Percentiles rank a stretch among this genome's conserved stretches.
These are phyloP conservation scores for Adansonia grandidieri DNA, from an alignment of 441 rosid species.

Conservation along the genomic window DNA sequence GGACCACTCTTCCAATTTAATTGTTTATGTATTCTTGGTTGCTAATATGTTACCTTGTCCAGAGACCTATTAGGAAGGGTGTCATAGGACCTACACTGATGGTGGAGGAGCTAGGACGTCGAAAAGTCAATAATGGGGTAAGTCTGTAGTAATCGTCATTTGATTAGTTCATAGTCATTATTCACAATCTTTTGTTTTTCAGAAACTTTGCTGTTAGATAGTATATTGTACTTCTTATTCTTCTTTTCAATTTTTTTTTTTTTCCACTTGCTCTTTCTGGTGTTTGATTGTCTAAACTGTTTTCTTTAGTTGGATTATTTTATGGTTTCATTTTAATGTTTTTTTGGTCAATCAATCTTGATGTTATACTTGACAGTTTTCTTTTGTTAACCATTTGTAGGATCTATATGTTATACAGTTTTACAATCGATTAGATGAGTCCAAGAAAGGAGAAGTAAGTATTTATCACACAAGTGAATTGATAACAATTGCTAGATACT, in stretches of 20 bases:
- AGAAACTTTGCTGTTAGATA: not conserved
- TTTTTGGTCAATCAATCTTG: constrained; percentile 3
- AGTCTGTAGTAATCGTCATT: constrained; percentile 22
- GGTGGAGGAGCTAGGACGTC: constrained; percentile 93
- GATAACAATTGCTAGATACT: not conserved
- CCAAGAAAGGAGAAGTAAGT: constrained; percentile 91
- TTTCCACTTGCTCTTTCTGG: not conserved
- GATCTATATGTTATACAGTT: constrained; percentile 77
- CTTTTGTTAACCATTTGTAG: constrained; percentile 47
- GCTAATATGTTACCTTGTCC: constrained; percentile 22
- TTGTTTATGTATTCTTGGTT: constrained; percentile 3
- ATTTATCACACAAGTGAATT: constrained; percentile 22
- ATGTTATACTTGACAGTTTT: constrained; percentile 16
- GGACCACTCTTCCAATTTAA: not conserved
- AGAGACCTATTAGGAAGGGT: constrained; percentile 92
- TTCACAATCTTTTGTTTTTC: not conserved
- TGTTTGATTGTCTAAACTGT: constrained; percentile 7
- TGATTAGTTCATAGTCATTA: not conserved
- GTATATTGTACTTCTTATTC: not conserved
- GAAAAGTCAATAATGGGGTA: constrained; percentile 69
- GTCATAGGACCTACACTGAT: constrained; percentile 74
- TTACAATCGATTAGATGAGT: constrained; percentile 75
- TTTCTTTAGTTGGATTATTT: too few relatives aligned
- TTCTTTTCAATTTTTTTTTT: not conserved
- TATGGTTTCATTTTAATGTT: not conserved